Evolutionary conservation across 345 rosid genomes (phyloP).

Genomic region (Lenwebbia sp.): DNA sequence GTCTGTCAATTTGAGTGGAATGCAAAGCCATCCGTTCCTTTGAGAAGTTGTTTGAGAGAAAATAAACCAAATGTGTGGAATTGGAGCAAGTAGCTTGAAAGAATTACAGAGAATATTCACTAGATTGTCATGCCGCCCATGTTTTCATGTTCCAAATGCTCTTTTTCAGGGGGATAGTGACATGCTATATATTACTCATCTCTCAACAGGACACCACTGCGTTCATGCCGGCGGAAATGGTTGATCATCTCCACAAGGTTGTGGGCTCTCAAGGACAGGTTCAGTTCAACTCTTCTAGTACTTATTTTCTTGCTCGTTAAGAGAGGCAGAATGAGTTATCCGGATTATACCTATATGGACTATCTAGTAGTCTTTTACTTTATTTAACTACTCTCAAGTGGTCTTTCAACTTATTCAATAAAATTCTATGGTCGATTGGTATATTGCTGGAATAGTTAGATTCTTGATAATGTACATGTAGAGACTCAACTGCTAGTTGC

Average conservation of each 20-base stretch:
- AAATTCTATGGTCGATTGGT: not conserved
- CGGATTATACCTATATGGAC: not conserved
- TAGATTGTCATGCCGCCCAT: not conserved
- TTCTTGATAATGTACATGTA: not conserved
- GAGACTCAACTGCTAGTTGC: not conserved
- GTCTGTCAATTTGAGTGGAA: not conserved
- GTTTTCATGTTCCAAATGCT: not conserved
- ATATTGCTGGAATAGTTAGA: not conserved
- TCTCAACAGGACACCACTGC: constrained; percentile 47
- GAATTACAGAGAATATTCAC: not conserved
- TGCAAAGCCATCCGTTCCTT: not conserved
- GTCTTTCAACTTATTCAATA: not conserved
- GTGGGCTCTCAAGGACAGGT: constrained; percentile 81
- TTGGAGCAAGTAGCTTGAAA: not conserved
- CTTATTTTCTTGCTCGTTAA: not conserved
- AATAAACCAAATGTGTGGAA: not conserved
- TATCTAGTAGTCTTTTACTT: not conserved
- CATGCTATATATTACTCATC: not conserved
- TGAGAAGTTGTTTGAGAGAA: not conserved
- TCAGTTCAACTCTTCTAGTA: not conserved
- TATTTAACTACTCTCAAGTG: not conserved
- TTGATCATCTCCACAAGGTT: constrained; percentile 73
- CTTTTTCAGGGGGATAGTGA: not conserved
- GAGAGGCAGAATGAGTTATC: not conserved
- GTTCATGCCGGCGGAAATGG: constrained; percentile 61